Evolutionary conservation across 2,329 filamentous ascomycete genomes (phyloP).

Genomic region (Penicillium olsonii): DNA sequence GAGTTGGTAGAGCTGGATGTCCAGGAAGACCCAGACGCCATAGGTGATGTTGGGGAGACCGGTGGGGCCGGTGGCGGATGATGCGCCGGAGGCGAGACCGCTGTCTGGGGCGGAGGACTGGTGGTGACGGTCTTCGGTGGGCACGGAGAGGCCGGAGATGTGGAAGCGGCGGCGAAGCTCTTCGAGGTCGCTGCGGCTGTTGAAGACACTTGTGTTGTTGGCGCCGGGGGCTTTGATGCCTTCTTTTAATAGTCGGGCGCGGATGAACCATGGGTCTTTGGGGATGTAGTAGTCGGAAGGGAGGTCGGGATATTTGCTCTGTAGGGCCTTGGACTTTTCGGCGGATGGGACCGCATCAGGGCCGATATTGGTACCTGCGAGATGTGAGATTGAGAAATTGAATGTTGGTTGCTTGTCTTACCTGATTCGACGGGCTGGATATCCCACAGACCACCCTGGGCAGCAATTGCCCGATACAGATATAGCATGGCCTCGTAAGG

Average conservation of each 20-base stretch:
- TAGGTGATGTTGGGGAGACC: slow-evolving; percentile 54
- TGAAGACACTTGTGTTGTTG: slow-evolving; percentile 38
- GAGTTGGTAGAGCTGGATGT: slow-evolving; percentile 94
- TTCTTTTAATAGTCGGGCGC: slow-evolving; percentile 82
- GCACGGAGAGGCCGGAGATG: slow-evolving; percentile 34
- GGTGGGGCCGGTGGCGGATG: slow-evolving; percentile 37
- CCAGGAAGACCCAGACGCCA: slow-evolving; percentile 88
- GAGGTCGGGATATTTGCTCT: slow-evolving; percentile 47
- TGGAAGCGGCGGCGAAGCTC: slow-evolving; percentile 44
- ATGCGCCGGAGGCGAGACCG: slow-evolving; percentile 34
- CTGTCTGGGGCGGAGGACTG: slow-evolving; percentile 35
- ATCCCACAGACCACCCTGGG: slow-evolving; percentile 88
- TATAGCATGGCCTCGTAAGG: slow-evolving; percentile 93
- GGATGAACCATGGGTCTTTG: slow-evolving; percentile 92
- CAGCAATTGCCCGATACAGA: slow-evolving; percentile 87
- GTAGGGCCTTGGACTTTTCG: slow-evolving; percentile 41
- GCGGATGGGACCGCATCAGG: slow-evolving; percentile 35
- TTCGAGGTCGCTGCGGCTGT: slow-evolving; percentile 44
- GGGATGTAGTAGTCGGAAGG: slow-evolving; percentile 75
- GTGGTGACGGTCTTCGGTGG: slow-evolving; percentile 33
- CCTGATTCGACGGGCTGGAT: slow-evolving; percentile 49
- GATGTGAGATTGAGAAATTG: slow-evolving; percentile 7
- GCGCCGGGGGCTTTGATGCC: slow-evolving; percentile 62
- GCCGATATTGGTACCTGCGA: slow-evolving; percentile 37
- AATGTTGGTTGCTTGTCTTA: slow-evolving; percentile 15